A percentile compares a stretch with the other conserved stretches of the same genome.
These are phyloP conservation scores for Leccinum pachyderme DNA, from an alignment of 1,284 basidiomycete genomes.

Conservation along the genomic window DNA sequence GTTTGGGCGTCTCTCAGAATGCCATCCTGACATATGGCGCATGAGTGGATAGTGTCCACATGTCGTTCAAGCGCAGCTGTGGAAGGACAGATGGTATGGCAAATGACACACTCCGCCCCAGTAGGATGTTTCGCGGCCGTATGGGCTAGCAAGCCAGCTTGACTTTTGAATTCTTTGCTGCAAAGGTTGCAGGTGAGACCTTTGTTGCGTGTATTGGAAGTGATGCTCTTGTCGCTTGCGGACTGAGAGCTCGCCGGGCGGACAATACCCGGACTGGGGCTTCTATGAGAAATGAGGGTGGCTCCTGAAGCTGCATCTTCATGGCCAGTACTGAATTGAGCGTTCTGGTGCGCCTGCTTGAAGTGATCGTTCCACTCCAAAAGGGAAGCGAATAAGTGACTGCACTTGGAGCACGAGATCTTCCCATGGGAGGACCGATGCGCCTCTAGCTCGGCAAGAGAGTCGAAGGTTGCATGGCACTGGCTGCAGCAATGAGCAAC, in stretches of 20 bases:
- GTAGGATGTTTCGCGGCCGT: conserved; percentile 27
- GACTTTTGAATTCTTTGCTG: conserved; percentile 26
- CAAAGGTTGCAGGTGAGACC: conserved; percentile 25
- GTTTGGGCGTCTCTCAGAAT: conserved; percentile 28
- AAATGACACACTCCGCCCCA: conserved; percentile 23
- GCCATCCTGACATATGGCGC: conserved; percentile 26
- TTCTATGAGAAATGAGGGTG: conserved; percentile 8
- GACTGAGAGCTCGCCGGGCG: conserved; percentile 20
- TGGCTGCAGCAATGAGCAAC: conserved; percentile 18
- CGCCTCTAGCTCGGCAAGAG: conserved; percentile 20
- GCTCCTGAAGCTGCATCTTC: conserved; percentile 2
- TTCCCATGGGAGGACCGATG: conserved; percentile 24
- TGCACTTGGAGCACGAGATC: conserved; percentile 31
- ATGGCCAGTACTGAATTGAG: conserved; percentile 7
- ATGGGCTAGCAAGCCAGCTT: conserved; percentile 26
- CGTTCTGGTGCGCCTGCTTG: conserved; percentile 17
- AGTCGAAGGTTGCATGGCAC: conserved; percentile 22
- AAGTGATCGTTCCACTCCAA: conserved; percentile 31
- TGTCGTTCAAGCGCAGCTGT: conserved; percentile 26
- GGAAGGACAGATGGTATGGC: conserved; percentile 24
- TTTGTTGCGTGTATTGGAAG: conserved; percentile 12
- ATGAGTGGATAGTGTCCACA: conserved; percentile 27
- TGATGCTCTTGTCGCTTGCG: background rate
- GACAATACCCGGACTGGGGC: conserved; percentile 16
- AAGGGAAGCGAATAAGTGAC: conserved; percentile 19